phyloP scores from a whole-genome alignment of 2,329 filamentous ascomycete genomes.

The Ophiocordyceps unilateralis region DNA sequence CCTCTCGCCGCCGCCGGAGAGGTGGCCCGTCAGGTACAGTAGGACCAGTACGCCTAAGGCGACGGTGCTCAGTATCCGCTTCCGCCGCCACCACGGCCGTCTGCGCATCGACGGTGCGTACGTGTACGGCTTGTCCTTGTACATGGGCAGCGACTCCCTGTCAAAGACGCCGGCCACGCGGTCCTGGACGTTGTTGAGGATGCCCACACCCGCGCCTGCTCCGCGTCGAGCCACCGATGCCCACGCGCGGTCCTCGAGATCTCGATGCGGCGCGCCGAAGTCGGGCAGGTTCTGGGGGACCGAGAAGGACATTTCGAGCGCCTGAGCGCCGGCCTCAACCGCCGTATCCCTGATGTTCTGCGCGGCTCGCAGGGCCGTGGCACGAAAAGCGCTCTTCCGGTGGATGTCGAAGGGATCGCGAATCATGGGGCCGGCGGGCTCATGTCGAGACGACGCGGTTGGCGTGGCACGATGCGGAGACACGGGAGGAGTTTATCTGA shows the following conservation, averaged over 20 bases:
- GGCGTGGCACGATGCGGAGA: background rate
- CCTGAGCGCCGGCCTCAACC: constrained; percentile 29
- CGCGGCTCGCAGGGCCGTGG: constrained; percentile 26
- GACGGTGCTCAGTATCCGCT: constrained; percentile 36
- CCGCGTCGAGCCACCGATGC: constrained; percentile 24
- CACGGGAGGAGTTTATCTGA: background rate
- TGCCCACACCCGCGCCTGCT: constrained; percentile 14
- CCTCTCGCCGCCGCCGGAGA: constrained; percentile 14
- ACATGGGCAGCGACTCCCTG: constrained; percentile 57
- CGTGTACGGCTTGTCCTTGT: constrained; percentile 94
- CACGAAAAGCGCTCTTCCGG: constrained; percentile 27
- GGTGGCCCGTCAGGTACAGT: constrained; percentile 55
- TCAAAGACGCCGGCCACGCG: constrained; percentile 50
- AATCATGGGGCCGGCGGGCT: constrained; percentile 17
- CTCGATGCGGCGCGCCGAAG: constrained; percentile 46
- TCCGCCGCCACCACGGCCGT: constrained; percentile 44
- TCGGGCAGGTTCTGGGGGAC: constrained; percentile 54
- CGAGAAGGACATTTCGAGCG: constrained; percentile 45
- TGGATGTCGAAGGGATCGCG: constrained; percentile 28
- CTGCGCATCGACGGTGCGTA: constrained; percentile 43
- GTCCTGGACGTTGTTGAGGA: constrained; percentile 38
- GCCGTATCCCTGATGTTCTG: constrained; percentile 27
- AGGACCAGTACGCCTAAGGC: constrained; percentile 37
- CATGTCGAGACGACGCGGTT: constrained; percentile 9
- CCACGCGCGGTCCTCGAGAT: constrained; percentile 51